Base-by-base conservation (phyloP, 495 filamentous ascomycete genomes). In the Tuber umbilicatum region DNA sequence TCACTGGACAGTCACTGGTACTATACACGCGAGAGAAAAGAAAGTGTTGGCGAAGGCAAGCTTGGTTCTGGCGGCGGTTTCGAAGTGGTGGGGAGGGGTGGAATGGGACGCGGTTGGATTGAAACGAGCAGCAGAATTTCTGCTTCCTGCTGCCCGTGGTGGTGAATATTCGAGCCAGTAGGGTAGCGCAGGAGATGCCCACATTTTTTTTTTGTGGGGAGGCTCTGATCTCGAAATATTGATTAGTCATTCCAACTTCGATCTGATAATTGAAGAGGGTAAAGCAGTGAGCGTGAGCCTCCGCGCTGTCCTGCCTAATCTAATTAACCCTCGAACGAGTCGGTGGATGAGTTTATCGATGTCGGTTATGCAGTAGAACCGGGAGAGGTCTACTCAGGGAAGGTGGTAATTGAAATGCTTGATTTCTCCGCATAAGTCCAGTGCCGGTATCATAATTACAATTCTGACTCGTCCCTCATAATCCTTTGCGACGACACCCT, bases 401-500 rank as follows among this genome's bases (percentile, higher is more conserved):
- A 64, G 55, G 55, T 64, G 31, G 55, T 17, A 64, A 64, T 64
- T 31, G 55, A 64, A 64, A 64, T 64, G 55, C 55, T 64, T 64
- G 55, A 64, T 64, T 31, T 9, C 55, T 27, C 55, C n/a, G 55
- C 55, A 64, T 31, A 27, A 31, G n/a, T 55, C 23, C 47, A 19
- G 16, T 21, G 21, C 43, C 43, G 19, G 21, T 64, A 31, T 31
- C 27, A 64, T 31, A 64, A 64, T 64, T 64, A 12, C 55, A 16
- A 64, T 31, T 31, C n/a, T 5, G 27, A 31, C n/a, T 31, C 27
- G 5, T 27, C 47, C 47, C 47, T 55, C 47, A 55, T 50, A 21
- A 55, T 55, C 2, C 23, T 2, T 55, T 55, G 7, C 16, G 23
- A 27, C 47, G 19, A 55, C 23, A 55, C 55, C 55, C 55, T 64